Base-by-base conservation (phyloP, 2,329 filamentous ascomycete genomes). In the Nannizziopsis arthrosporioides region DNA sequence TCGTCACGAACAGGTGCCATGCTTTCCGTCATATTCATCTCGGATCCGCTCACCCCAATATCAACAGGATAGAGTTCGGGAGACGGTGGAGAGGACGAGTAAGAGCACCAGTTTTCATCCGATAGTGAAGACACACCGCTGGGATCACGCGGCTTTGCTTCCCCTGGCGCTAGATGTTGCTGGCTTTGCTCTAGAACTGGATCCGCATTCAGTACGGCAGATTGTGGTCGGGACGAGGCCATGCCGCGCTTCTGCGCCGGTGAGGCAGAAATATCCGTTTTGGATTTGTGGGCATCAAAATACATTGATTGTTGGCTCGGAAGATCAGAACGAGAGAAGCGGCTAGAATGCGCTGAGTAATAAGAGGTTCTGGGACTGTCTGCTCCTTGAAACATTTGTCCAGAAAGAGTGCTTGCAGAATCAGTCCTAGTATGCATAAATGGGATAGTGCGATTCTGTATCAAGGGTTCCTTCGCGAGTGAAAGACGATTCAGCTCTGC, bases 361-460 rank as follows among this genome's bases (percentile, higher is more conserved):
- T 76, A 75, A 8, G 73, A 63, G 12, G 73, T 63, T 12, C 65
- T 65, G 14, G 71, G 67, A 17, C 69, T 68, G 37, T 63, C 59
- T 8, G 47, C 30, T 71, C 7, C 67, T 67, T 11, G 71, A 74
- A 51, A 73, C 76, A 18, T 31, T 14, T 30, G 39, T 19, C 40
- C 41, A 19, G 68, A 68, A 42, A 73, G 65, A 3, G 77, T 79
- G 30, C 76, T 74, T 9, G 76, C 73, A 2, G 81, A 85, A 41
- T 76, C 70, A 12, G 71, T 73, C 31, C 88, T 78, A 0, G 85
- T 93, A 60, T 92, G 82, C 66, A 85, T 77, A 64, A 94, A 95
- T 0, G 88, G 81, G 43, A 94, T 73, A 0, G 75, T 76, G 0
- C 68, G 65, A 47, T 66, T 64, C 31, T 43, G 30, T 34, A 72